Conservation (phyloP, 2,329 filamentous ascomycete species). For the Graphilbum sp. region DNA sequence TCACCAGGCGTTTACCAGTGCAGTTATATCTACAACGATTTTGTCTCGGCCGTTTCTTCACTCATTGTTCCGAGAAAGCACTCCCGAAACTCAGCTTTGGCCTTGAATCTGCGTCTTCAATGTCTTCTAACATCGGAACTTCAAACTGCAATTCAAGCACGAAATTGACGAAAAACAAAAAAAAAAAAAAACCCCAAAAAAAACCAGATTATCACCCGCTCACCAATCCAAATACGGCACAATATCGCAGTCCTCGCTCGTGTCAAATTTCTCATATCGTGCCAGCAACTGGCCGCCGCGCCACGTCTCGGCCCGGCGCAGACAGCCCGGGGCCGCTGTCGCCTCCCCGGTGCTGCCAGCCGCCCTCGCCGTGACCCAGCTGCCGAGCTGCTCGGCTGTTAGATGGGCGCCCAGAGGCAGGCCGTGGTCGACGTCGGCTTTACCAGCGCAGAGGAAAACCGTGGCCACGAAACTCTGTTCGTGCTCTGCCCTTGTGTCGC, state of each 20-base stretch:
- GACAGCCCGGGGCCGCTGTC: not conserved
- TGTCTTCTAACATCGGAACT: too few species aligned
- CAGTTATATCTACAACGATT: too few species aligned
- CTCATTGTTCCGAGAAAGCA: too few species aligned
- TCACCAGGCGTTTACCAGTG: too few species aligned
- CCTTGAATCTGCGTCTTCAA: too few species aligned
- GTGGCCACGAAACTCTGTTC: not conserved
- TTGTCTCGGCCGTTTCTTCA: too few species aligned
- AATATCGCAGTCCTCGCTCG: not conserved
- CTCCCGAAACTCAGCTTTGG: too few species aligned
- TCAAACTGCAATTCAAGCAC: too few species aligned
- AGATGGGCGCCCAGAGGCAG: not conserved
- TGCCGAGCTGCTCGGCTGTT: not conserved
- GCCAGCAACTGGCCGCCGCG: constrained; percentile 1
- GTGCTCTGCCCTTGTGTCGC: too few species aligned
- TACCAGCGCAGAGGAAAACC: not conserved
- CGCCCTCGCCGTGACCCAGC: not conserved
- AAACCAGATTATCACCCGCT: too few species aligned
- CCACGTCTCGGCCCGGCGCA: constrained; percentile 1
- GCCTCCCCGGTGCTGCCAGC: not conserved
- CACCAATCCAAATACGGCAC: not conserved
- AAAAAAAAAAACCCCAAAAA: too few species aligned
- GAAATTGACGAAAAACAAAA: too few species aligned
- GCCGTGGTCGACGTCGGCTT: not conserved
- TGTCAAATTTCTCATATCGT: not conserved